Percentiles rank a stretch among this genome's conserved stretches.
These are phyloP conservation scores for Diplotaxis tenuifolia DNA, from an alignment of 345 rosid species.

Conservation along the genomic window DNA sequence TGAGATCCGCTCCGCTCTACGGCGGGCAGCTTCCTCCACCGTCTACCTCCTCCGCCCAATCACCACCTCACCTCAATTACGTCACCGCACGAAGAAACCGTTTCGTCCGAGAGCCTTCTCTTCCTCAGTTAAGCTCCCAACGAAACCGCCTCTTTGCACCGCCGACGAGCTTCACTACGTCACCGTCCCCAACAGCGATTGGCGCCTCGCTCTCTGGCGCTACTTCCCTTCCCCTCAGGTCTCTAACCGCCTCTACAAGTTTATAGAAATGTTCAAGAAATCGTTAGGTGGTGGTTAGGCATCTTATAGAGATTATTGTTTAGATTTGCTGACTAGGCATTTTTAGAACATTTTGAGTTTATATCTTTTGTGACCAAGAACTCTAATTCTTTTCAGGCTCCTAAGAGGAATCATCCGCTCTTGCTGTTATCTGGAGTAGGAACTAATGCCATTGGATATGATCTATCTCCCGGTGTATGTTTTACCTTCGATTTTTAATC, in stretches of 20 bases:
- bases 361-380: not conserved
- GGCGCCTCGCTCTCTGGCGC: slow-evolving; percentile 98
- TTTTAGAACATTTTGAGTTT: not conserved
- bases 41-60: slow-evolving; percentile 23
- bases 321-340: not conserved
- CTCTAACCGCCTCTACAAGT: not conserved
- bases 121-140: slow-evolving; percentile 32
- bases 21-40: slow-evolving; percentile 46
- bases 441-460: slow-evolving; percentile 92
- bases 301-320: not conserved
- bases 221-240: slow-evolving; percentile 57
- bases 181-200: slow-evolving; percentile 57
- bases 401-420: slow-evolving; percentile 79
- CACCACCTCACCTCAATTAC: slow-evolving; percentile 11
- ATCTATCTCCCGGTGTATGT: slow-evolving; percentile 79
- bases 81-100: slow-evolving; percentile 3
- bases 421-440: slow-evolving; percentile 91
- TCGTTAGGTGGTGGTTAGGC: not conserved
- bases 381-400: slow-evolving; percentile 48
- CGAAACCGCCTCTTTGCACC: slow-evolving; percentile 77
- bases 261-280: not conserved
- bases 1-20: slow-evolving; percentile 55
- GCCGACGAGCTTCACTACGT: slow-evolving; percentile 97
- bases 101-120: slow-evolving; percentile 36
- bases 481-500: not conserved